Evolutionary conservation across 2,329 filamentous ascomycete species (phyloP).

Genomic region (Alternaria metachromatica): DNA sequence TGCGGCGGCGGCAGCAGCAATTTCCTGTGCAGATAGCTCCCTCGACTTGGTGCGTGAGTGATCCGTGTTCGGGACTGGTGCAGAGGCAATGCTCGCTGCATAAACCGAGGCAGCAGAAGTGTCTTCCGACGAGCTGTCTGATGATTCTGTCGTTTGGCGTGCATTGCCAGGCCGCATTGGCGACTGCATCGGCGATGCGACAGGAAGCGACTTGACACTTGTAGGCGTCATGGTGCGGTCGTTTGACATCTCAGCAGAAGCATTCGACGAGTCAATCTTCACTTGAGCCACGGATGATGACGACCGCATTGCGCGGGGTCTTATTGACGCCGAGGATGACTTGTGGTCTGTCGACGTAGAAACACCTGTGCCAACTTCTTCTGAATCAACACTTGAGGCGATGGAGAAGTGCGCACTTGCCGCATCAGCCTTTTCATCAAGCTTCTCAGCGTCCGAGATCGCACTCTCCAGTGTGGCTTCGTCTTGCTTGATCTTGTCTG

Average conservation of each 20-base stretch:
- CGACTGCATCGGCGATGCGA: conserved; percentile 60
- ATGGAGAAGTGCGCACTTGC: conserved; percentile 30
- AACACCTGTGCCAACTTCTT: conserved; percentile 24
- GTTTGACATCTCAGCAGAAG: conserved; percentile 58
- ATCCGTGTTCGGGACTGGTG: conserved; percentile 10
- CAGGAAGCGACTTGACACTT: conserved; percentile 67
- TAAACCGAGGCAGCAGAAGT: conserved; percentile 32
- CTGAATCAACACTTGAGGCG: conserved; percentile 27
- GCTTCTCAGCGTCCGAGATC: conserved; percentile 25
- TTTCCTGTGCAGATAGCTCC: conserved; percentile 29
- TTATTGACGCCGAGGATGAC: conserved; percentile 18
- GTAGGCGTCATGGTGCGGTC: conserved; percentile 68
- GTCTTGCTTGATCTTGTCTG: conserved; percentile 19
- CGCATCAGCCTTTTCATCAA: conserved; percentile 28
- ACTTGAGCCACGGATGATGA: conserved; percentile 71
- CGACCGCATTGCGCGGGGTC: conserved; percentile 65
- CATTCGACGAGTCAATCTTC: conserved; percentile 69
- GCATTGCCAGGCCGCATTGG: conserved; percentile 49
- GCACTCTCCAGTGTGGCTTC: conserved; percentile 19
- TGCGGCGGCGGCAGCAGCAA: conserved; percentile 28
- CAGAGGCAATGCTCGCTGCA: conserved; percentile 21
- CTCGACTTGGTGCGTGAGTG: conserved; percentile 21
- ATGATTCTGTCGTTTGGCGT: conserved; percentile 15
- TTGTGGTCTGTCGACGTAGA: conserved; percentile 35
- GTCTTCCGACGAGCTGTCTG: conserved; percentile 25